phyloP scores from a whole-genome alignment of 352 stramenopile species.

The Blastocystis hominis region DNA sequence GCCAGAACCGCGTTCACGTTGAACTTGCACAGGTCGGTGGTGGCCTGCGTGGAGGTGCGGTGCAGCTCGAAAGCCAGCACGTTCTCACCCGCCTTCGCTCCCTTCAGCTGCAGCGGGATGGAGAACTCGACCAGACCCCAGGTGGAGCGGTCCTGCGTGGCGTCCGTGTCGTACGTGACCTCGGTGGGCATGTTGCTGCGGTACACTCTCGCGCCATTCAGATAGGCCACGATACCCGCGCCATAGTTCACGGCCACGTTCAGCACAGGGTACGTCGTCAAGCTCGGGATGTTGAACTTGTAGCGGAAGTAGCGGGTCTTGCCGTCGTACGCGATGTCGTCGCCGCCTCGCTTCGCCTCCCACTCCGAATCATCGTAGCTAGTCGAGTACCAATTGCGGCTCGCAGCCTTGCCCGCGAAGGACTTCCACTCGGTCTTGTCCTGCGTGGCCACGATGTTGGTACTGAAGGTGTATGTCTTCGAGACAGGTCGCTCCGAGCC shows the following conservation, averaged over 20 bases:
- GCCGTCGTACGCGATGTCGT: not conserved
- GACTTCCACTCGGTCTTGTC: not conserved
- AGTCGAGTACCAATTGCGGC: not conserved
- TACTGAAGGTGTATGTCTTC: constrained; percentile 17
- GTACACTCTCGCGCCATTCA: constrained; percentile 46
- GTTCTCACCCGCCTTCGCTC: not conserved
- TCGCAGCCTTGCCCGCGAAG: not conserved
- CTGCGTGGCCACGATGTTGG: not conserved
- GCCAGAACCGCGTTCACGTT: not conserved
- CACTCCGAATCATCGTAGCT: constrained; percentile 7
- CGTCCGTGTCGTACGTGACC: not conserved
- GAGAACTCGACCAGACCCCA: not conserved
- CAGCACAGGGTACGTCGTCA: constrained; percentile 11
- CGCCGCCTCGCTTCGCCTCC: not conserved
- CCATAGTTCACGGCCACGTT: not conserved
- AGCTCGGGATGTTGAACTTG: not conserved
- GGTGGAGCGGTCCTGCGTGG: not conserved
- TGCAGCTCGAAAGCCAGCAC: constrained; percentile 52
- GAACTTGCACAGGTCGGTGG: not conserved
- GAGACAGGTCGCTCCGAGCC: not conserved
- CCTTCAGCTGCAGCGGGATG: constrained; percentile 31
- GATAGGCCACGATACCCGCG: constrained; percentile 10
- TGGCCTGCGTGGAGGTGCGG: not conserved
- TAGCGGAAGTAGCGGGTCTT: constrained; percentile 19
- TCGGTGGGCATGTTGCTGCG: not conserved